Conservation (phyloP, 768 basidiomycete genomes). For the Exsudoporus frostii region DNA sequence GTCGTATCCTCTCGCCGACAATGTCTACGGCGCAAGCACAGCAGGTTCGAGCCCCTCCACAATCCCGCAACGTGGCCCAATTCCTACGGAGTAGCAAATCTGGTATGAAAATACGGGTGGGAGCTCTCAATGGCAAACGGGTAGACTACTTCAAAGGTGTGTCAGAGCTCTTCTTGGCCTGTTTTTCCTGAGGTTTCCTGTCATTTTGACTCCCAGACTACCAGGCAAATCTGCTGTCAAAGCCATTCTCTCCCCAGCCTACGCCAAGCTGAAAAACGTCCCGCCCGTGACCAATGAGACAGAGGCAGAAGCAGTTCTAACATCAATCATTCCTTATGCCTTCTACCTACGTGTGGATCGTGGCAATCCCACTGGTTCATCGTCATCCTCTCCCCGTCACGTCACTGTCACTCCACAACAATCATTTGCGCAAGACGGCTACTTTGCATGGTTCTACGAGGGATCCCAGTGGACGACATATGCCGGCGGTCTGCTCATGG, state of each 20-base stretch:
- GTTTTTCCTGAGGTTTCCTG: not conserved
- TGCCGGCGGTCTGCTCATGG: conserved; percentile 87
- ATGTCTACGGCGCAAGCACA: conserved; percentile 56
- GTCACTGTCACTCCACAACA: conserved; percentile 71
- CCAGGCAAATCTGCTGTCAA: conserved; percentile 91
- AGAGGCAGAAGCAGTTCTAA: conserved; percentile 68
- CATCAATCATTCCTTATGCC: conserved; percentile 71
- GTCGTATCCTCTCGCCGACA: not conserved
- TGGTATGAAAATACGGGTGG: conserved; percentile 85
- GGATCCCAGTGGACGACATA: conserved; percentile 93
- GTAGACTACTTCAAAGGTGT: conserved; percentile 98
- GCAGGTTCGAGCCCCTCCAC: conserved; percentile 74
- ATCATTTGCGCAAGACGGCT: conserved; percentile 70
- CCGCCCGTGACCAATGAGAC: conserved; percentile 71
- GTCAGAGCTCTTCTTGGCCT: conserved; percentile 5
- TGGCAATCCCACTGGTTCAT: conserved; percentile 46
- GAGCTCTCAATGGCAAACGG: conserved; percentile 90
- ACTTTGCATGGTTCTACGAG: conserved; percentile 97
- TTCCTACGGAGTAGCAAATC: conserved; percentile 84
- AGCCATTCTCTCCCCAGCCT: conserved; percentile 89
- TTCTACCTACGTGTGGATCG: conserved; percentile 94
- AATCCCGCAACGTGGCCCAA: conserved; percentile 77
- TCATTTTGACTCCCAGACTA: not conserved
- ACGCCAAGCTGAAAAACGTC: conserved; percentile 78
- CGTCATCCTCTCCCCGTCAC: conserved; percentile 73